Percentiles rank a stretch among this genome's conserved stretches.
Evolutionary conservation across 106 monocot species (phyloP).

Genomic region (Allium sativum): DNA sequence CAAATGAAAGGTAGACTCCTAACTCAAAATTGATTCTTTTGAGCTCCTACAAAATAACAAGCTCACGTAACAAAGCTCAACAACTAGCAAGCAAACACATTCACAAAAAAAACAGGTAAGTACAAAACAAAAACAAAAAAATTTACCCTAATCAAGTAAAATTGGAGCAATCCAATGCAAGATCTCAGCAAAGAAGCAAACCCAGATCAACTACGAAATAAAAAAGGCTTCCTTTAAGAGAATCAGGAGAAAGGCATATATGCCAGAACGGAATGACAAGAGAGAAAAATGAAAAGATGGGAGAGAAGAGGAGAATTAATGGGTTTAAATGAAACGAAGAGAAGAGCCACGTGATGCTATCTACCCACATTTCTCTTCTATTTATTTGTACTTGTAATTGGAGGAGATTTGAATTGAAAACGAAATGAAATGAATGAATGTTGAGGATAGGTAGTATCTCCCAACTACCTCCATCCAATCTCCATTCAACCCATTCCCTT

Average conservation of each 20-base stretch:
- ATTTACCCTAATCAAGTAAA: not conserved
- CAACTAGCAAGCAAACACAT: not conserved
- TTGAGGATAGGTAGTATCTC: not conserved
- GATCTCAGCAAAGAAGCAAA: constrained; percentile 3
- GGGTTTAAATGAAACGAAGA: not conserved
- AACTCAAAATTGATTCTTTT: not conserved
- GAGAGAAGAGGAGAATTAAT: constrained; percentile 1
- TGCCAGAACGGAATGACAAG: not conserved
- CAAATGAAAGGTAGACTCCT: not conserved
- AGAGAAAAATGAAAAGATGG: not conserved
- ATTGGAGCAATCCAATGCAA: not conserved
- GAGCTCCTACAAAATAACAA: not conserved
- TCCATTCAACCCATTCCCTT: not conserved
- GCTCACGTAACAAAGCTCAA: not conserved
- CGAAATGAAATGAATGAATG: too few species aligned
- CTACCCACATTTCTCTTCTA: constrained; percentile 8
- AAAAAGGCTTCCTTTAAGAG: not conserved
- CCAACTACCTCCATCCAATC: constrained; percentile 5
- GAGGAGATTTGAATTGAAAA: not conserved
- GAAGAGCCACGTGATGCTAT: constrained; percentile 11
- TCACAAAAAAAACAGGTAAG: not conserved
- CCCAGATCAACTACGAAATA: not conserved
- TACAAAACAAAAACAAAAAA: not conserved
- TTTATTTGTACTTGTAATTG: constrained; percentile 1
- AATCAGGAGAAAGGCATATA: not conserved